Percentiles rank a stretch among this genome's conserved stretches.
phyloP scores from a whole-genome alignment of 2,329 filamentous ascomycete species.

The Aspergillus sp. region DNA sequence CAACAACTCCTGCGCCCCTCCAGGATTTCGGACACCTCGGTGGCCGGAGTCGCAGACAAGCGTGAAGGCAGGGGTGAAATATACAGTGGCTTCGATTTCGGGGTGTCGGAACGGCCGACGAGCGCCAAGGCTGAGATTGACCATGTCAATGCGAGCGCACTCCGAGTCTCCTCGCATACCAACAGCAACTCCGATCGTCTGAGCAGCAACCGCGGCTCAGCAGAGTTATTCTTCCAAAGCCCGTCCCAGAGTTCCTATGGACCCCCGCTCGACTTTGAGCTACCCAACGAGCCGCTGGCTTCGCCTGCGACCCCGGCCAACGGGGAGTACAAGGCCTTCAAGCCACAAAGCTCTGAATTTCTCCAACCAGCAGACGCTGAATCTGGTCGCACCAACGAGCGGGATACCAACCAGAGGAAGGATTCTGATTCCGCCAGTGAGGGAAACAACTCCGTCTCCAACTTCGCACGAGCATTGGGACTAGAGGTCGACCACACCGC shows the following conservation, averaged over 20 bases:
- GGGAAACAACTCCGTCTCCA: slow-evolving; percentile 39
- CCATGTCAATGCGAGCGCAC: slow-evolving; percentile 7
- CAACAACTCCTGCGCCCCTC: slow-evolving; percentile 20
- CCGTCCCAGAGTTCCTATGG: slow-evolving; percentile 20
- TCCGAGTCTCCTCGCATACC: slow-evolving; percentile 24
- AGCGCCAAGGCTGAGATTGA: slow-evolving; percentile 13
- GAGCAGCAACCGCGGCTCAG: slow-evolving; percentile 24
- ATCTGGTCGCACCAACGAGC: slow-evolving; percentile 5
- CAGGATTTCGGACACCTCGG: slow-evolving; percentile 27
- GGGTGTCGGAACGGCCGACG: slow-evolving; percentile 15
- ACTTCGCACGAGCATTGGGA: slow-evolving; percentile 42
- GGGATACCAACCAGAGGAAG: slow-evolving; percentile 22
- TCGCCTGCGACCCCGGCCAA: slow-evolving; percentile 16
- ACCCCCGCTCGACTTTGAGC: slow-evolving; percentile 24
- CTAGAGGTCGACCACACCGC: slow-evolving; percentile 65
- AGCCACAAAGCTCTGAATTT: slow-evolving; percentile 18
- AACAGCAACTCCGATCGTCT: slow-evolving; percentile 20
- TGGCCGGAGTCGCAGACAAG: slow-evolving; percentile 27
- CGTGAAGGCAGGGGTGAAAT: slow-evolving; percentile 24
- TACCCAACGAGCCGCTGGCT: slow-evolving; percentile 20
- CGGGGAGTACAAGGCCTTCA: slow-evolving; percentile 25
- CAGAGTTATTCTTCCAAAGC: slow-evolving; percentile 25
- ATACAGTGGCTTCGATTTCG: slow-evolving; percentile 37
- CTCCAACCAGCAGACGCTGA: slow-evolving; percentile 27
- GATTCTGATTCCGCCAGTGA: slow-evolving; percentile 35